Evolutionary conservation across 2,329 filamentous ascomycete genomes (phyloP), one percentile per base, ranked within the genome.

Genomic region (Aspergillus intermedius): DNA sequence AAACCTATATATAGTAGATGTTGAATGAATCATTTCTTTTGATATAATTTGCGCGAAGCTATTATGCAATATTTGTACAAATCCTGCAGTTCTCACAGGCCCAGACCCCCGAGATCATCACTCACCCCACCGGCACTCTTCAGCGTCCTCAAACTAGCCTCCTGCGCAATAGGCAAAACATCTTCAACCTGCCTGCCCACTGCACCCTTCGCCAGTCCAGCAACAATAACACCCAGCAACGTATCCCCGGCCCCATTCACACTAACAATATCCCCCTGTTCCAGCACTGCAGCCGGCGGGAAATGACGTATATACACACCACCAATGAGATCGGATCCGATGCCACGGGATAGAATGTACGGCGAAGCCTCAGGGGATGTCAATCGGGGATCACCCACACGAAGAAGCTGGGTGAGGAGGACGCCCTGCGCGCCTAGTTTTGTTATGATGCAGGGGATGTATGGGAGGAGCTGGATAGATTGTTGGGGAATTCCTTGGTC

Each of bases 241-340:
- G 93, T 96, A 69, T 98, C 93, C 0, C 93, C 93, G 2, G 89
- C 90, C 0, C 91, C 93, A 65, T 97, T 97, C 8, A 97, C 91
- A 42, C 89, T 95, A 1, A 91, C 82, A 1, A 95, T 77, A 22
- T 93, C 82, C 17, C 78, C 70, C 0, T 73, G 67, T 2, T 58
- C 50, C 5, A 95, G 77, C 13, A 74, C 70, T 63, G 87, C 82
- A 1, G 79, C 80, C 0, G 86, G 75, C 0, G 87, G 81, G 64
- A 88, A 87, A 72, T 84, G 64, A 5, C 82, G 71, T 84, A 96
- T 90, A 62, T 96, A 96, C 2, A 96, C 77, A 0, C 91, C 91
- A 0, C 90, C 88, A 2, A 90, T 83, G 0, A 84, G 74, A 6
- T 56, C 57, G 2, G 75, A 74, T 10, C 75, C 74, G 1, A 71